Evolutionary conservation across 2,329 filamentous ascomycete species (phyloP), one percentile per base, ranked within the genome.

Genomic region (Colletotrichum tamarilloi): DNA sequence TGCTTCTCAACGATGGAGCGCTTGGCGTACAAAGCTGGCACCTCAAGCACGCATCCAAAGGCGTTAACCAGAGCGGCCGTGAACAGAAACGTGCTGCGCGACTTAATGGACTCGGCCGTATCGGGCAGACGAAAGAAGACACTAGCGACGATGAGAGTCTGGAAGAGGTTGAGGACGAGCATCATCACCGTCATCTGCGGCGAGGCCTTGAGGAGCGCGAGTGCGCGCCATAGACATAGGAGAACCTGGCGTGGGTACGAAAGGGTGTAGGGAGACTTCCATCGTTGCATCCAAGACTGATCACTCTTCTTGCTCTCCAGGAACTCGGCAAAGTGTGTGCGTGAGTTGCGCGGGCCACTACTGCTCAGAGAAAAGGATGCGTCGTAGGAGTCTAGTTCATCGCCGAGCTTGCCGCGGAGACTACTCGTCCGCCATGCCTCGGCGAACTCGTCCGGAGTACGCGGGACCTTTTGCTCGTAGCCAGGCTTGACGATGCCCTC

Each of bases 41-140:
- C 79, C 59, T 82, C 81, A 38, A 77, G 81, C 74, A 80, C 79
- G 28, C 79, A 82, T 49, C 90, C 92, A 79, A 85, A 76, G 12
- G 80, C 76, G 68, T 81, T 81, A 69, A 86, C 84, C 3, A 88
- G 72, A 12, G 84, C 76, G 0, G 81, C 76, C 46, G 80, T 82
- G 76, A 82, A 83, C 1, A 83, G 70, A 0, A 80, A 76, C 5
- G 78, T 78, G 1, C 78, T 76, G 0, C 82, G 80, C 32, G 78
- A 76, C 80, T 89, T 93, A 81, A 94, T 92, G 72, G 88, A 91
- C 6, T 80, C 78, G 5, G 89, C 91, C 28, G 86, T 85, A 1
- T 82, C 74, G 7, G 84, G 79, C 24, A 93, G 82, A 78, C 93
- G 89, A 84, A 89, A 94, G 80, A 94, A 94, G 70, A 94, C 87